A percentile compares a stretch with the other conserved stretches of the same genome.
phyloP scores from a whole-genome alignment of 345 rosid genomes.

The Iberis pinnata region DNA sequence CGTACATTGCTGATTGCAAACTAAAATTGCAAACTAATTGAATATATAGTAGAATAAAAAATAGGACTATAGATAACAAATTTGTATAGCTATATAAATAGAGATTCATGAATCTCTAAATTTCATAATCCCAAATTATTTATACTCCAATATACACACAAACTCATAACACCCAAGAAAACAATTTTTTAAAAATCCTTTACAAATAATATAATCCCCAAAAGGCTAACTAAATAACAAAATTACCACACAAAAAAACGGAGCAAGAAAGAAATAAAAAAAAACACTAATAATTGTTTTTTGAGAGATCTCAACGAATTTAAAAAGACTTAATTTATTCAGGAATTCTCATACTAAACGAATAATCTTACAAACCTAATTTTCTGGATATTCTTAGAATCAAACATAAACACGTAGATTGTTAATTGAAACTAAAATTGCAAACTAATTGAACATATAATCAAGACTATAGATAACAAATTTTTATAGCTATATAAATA shows the following conservation, averaged over 20 bases:
- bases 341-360: too few relatives aligned
- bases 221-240: background rate
- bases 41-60: too few relatives aligned
- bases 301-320: too few relatives aligned
- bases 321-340: too few relatives aligned
- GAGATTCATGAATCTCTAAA: conserved; percentile 5
- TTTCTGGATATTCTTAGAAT: too few relatives aligned
- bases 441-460: background rate
- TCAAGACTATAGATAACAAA: background rate
- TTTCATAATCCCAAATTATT: conserved; percentile 4
- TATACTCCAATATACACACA: conserved; percentile 18
- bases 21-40: too few relatives aligned
- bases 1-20: too few relatives aligned
- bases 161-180: background rate
- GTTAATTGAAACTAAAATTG: background rate
- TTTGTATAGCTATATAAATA: background rate
- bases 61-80: background rate
- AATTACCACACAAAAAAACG: background rate
- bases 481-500: background rate
- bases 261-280: background rate
- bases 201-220: conserved; percentile 20
- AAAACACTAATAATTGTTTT: conserved; percentile 46
- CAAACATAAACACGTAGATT: too few relatives aligned
- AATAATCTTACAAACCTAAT: too few relatives aligned
- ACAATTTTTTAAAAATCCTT: conserved; percentile 2